Base-by-base conservation (phyloP, 352 stramenopile genomes). In the Phytophthora pini region DNA sequence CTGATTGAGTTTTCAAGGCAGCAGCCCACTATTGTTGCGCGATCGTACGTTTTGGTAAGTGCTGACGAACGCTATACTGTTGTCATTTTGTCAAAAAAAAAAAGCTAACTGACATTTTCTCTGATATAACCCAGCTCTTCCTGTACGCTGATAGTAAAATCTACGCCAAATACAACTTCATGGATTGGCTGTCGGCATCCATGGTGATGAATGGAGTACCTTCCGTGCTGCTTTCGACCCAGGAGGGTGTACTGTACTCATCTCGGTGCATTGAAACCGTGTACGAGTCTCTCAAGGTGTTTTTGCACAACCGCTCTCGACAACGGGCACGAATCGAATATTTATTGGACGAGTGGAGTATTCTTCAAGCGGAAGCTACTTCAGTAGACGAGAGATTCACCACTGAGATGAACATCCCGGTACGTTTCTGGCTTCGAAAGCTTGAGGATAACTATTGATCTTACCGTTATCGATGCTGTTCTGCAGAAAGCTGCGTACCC, bases 91-190 rank as follows among this genome's bases (percentile, higher is more conserved):
- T 8, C 29, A 20, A 20, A 20, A 20, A 17, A 17, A 36, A 13
- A 12, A 2, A 13, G 31, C 9, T 36, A 36, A 36, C 17, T 56
- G 46, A 62, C 36, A 9, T 53, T 31, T 3, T 36, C 12, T 12
- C 31, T 13, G 2, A 26, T 26, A 26, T 50, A 38, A 51, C 39
- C 26, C 58, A 94, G 87, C 76, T 95, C 15, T 87, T 94, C 59
- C 40, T 95, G 59, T 95, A 94, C 61, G 85, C 82, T 27, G 86
- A 95, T 53, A 90, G 88, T 68, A 94, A 94, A 64, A 87, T 95
- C 50, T 95, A 93, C 41, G 85, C 77, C 40, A 79, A 84, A 64
- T 87, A 90, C 62, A 88, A 87, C 60, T 95, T 95, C 48, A 93
- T 91, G 67, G 84, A 94, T 34, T 95, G 85, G 85, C 68, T 95